A percentile compares a stretch with the other conserved stretches of the same genome.
Conservation (phyloP, 805 yeast species). For the Metschnikowia similis region DNA sequence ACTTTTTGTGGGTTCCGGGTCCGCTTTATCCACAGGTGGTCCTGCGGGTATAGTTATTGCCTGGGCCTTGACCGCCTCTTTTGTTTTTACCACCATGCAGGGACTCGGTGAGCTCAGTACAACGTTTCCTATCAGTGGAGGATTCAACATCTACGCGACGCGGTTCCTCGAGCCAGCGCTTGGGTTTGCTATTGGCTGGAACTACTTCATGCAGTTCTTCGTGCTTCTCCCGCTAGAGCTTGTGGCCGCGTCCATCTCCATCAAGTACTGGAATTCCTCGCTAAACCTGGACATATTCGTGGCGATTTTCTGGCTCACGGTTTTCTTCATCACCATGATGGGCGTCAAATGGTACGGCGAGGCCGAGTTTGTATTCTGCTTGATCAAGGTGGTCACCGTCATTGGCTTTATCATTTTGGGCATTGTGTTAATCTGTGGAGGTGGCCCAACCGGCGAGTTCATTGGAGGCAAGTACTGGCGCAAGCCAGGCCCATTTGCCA, state of each 20-base stretch:
- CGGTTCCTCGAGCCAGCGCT: conserved; percentile 22
- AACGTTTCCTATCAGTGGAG: conserved; percentile 33
- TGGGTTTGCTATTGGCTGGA: conserved; percentile 28
- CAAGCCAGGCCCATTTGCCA: conserved; percentile 53
- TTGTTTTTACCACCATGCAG: conserved; percentile 56
- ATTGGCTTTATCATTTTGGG: conserved; percentile 55
- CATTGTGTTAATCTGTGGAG: conserved; percentile 55
- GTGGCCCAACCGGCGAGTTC: conserved; percentile 49
- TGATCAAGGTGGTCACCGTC: conserved; percentile 54
- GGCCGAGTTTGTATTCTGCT: conserved; percentile 56
- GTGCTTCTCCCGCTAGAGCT: conserved; percentile 35
- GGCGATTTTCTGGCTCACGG: conserved; percentile 48
- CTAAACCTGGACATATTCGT: conserved; percentile 53
- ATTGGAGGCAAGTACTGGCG: conserved; percentile 60
- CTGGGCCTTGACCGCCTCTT: conserved; percentile 51
- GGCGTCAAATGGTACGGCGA: conserved; percentile 70
- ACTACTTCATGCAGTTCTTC: conserved; percentile 35
- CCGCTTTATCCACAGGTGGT: conserved; percentile 56
- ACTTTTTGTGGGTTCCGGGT: conserved; percentile 59
- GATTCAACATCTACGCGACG: conserved; percentile 21
- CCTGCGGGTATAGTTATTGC: conserved; percentile 59
- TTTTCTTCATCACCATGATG: conserved; percentile 50
- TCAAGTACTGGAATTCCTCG: conserved; percentile 45
- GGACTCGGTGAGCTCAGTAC: conserved; percentile 67
- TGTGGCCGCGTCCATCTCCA: conserved; percentile 33